phyloP scores from a whole-genome alignment of 805 yeast species.

The Metschnikowia cerradonensis region DNA sequence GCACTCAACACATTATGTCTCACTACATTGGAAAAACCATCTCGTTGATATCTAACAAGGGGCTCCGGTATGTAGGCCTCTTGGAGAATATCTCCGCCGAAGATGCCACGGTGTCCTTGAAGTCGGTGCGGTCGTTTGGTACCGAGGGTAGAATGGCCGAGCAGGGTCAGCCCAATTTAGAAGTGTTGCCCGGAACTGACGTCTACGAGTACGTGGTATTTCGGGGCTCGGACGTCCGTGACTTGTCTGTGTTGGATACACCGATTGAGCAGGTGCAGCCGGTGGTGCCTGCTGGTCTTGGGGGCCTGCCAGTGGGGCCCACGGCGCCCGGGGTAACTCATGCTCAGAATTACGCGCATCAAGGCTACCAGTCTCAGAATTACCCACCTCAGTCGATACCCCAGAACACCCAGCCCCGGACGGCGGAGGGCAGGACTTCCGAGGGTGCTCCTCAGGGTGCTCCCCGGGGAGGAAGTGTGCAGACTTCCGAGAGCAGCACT shows the following conservation, averaged over 20 bases:
- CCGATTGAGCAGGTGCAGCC: constrained; percentile 63
- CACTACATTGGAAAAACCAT: constrained; percentile 90
- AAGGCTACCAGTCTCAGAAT: background rate
- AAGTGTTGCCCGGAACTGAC: constrained; percentile 66
- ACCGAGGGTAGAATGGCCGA: constrained; percentile 79
- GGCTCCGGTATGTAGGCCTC: constrained; percentile 85
- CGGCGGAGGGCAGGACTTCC: too few relatives aligned
- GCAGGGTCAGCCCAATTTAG: constrained; percentile 57
- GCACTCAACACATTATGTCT: constrained; percentile 52
- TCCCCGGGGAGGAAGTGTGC: too few relatives aligned
- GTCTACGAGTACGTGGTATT: constrained; percentile 76
- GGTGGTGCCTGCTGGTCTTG: constrained; percentile 12
- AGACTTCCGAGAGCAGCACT: too few relatives aligned
- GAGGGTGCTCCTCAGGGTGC: too few relatives aligned
- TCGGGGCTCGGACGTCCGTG: constrained; percentile 90
- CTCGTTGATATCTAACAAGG: constrained; percentile 71
- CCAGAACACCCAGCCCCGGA: too few relatives aligned
- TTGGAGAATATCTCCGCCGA: constrained; percentile 85
- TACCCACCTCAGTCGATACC: background rate
- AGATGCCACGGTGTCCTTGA: constrained; percentile 82
- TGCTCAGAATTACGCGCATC: background rate
- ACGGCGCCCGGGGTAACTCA: constrained; percentile 26
- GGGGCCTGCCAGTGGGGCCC: constrained; percentile 4
- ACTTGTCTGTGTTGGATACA: constrained; percentile 75
- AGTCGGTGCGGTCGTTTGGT: constrained; percentile 77